Evolutionary conservation across 2,329 filamentous ascomycete genomes (phyloP).

Genomic region (Penicillium sp.): DNA sequence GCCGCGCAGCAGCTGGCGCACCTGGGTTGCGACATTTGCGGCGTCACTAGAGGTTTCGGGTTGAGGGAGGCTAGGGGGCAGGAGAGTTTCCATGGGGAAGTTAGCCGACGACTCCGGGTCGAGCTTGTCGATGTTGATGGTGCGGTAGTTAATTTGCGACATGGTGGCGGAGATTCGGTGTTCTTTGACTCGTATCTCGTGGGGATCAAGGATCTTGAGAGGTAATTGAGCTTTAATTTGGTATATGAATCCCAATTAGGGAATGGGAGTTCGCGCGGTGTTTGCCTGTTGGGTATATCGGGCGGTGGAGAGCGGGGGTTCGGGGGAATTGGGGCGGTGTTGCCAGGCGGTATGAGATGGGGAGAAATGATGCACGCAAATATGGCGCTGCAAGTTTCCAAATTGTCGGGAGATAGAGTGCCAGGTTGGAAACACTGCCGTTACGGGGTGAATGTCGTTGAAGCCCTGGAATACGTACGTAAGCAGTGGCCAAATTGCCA

Average conservation of each 20-base stretch:
- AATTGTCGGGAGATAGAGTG: neutral
- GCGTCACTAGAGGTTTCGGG: conserved; percentile 76
- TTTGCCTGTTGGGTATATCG: neutral
- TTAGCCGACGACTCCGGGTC: conserved; percentile 87
- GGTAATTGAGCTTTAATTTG: neutral
- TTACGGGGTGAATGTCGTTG: too few species aligned
- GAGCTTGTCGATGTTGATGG: conserved; percentile 89
- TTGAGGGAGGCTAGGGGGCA: conserved; percentile 66
- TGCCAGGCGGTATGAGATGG: neutral
- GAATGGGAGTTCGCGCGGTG: neutral
- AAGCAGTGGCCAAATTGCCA: too few species aligned
- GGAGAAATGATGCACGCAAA: neutral
- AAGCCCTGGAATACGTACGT: too few species aligned
- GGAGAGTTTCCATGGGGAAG: conserved; percentile 84
- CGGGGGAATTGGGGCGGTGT: neutral
- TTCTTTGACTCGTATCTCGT: neutral
- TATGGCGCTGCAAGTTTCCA: too few species aligned
- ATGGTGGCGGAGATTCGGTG: conserved; percentile 26
- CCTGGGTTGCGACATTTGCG: conserved; percentile 73
- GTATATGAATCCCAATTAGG: neutral
- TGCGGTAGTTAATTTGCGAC: conserved; percentile 67
- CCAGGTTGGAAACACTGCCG: neutral
- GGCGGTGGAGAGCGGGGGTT: conserved; percentile 1
- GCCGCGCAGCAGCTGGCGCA: conserved; percentile 81
- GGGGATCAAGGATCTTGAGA: neutral